A percentile compares a stretch with the other conserved stretches of the same genome.
Evolutionary conservation across 176 grass and related monocot genomes (phyloP).

Genomic region (Bothriochloa decipiens): DNA sequence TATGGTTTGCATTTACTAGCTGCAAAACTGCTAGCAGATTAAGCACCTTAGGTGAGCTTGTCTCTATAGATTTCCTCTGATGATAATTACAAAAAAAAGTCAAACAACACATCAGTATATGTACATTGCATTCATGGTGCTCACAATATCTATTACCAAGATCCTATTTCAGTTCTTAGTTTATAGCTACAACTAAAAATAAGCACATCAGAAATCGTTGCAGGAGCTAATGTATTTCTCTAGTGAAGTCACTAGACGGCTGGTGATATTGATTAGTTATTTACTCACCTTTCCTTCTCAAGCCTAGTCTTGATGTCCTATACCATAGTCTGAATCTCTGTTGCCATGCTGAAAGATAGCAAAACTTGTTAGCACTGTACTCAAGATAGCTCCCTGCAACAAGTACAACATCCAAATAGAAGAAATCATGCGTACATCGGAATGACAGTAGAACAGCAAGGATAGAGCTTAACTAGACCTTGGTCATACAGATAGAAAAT

Average conservation of each 20-base stretch:
- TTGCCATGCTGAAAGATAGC: conserved; percentile 65
- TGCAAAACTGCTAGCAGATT: conserved; percentile 18
- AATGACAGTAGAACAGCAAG: too few relatives aligned
- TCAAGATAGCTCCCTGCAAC: neutral
- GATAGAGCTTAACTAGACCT: too few relatives aligned
- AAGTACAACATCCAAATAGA: neutral
- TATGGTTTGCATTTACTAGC: neutral
- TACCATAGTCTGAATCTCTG: conserved; percentile 65
- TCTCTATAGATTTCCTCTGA: neutral
- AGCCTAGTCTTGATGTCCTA: conserved; percentile 74
- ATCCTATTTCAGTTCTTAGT: conserved; percentile 23
- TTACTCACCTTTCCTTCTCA: conserved; percentile 75
- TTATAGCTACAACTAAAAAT: too few relatives aligned
- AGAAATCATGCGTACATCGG: too few relatives aligned
- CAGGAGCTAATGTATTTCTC: too few relatives aligned
- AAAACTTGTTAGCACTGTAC: conserved; percentile 25
- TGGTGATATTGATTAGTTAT: conserved; percentile 9
- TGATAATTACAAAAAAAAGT: neutral
- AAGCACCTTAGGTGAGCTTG: neutral
- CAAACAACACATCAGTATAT: too few relatives aligned
- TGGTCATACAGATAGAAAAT: too few relatives aligned
- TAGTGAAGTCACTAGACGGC: neutral
- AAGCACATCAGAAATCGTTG: too few relatives aligned
- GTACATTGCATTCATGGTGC: conserved; percentile 17
- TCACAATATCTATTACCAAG: conserved; percentile 23